A percentile compares a stretch with the other conserved stretches of the same genome.
These are phyloP conservation scores for Chaetoceros muelleri DNA, from an alignment of 108 stramenopile species.

Conservation along the genomic window DNA sequence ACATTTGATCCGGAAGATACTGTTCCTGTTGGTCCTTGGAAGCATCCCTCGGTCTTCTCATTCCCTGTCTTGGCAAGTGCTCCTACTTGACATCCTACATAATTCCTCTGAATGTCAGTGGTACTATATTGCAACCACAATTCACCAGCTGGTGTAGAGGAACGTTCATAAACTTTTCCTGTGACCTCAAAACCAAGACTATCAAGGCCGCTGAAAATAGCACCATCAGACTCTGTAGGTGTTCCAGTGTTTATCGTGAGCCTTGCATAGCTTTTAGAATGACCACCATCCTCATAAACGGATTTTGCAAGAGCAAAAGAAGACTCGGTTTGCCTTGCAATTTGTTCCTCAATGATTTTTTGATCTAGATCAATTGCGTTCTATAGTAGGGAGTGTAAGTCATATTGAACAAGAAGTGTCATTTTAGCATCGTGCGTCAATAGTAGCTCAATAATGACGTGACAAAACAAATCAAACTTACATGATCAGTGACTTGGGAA, in stretches of 20 bases:
- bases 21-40: not conserved
- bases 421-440: too few relatives aligned
- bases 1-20: slow-evolving; percentile 5
- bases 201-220: slow-evolving; percentile 10
- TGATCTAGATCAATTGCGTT: slow-evolving; percentile 67
- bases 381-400: slow-evolving; percentile 12
- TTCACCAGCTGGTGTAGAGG: not conserved
- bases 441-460: not conserved
- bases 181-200: slow-evolving; percentile 13
- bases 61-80: slow-evolving; percentile 16
- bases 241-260: slow-evolving; percentile 14
- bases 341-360: slow-evolving; percentile 34
- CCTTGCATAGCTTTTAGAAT: slow-evolving; percentile 31
- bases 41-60: slow-evolving; percentile 12
- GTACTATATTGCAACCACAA: slow-evolving; percentile 17
- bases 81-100: slow-evolving; percentile 39
- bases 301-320: too few relatives aligned
- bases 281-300: slow-evolving; percentile 36
- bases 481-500: slow-evolving; percentile 40
- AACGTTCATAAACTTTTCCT: slow-evolving; percentile 12
- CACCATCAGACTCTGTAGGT: slow-evolving; percentile 7
- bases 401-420: not conserved
- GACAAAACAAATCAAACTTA: not conserved
- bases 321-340: too few relatives aligned
- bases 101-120: slow-evolving; percentile 12